Percentiles rank a stretch among this genome's conserved stretches.
Conservation (phyloP, 2,329 filamentous ascomycete species). For the Leptodontidium sp. region DNA sequence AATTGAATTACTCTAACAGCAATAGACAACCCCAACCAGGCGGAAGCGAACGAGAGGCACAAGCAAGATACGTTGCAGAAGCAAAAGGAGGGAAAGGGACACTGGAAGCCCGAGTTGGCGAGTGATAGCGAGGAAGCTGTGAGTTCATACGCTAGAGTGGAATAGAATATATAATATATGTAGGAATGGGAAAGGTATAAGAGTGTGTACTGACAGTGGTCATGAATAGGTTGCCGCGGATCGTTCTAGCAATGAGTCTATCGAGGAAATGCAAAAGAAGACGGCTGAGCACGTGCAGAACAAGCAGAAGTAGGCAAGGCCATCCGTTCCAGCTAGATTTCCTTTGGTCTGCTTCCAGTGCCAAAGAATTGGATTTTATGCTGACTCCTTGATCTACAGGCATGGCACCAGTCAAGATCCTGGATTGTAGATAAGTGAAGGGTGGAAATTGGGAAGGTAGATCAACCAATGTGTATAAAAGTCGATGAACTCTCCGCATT, state of each 20-base stretch:
- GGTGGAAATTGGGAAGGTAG: neutral
- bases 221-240: conserved; percentile 40
- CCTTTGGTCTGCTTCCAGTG: conserved; percentile 15
- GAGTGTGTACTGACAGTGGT: neutral
- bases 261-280: conserved; percentile 67
- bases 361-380: conserved; percentile 1
- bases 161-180: neutral
- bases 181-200: neutral
- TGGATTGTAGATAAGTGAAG: conserved; percentile 31
- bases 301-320: conserved; percentile 43
- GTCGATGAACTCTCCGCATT: neutral
- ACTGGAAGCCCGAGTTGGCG: conserved; percentile 82
- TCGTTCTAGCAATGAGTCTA: conserved; percentile 41
- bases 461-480: conserved; percentile 3
- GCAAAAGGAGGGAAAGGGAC: conserved; percentile 71
- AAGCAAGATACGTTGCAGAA: conserved; percentile 70
- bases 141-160: conserved; percentile 43
- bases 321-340: neutral
- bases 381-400: conserved; percentile 31
- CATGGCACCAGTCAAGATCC: conserved; percentile 42
- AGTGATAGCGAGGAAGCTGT: conserved; percentile 82
- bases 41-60: conserved; percentile 60
- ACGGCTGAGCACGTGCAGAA: conserved; percentile 49
- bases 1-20: neutral
- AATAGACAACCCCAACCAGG: conserved; percentile 44